Conservation (phyloP, 2,329 filamentous ascomycete species). For the Phyllosticta capitalensis region DNA sequence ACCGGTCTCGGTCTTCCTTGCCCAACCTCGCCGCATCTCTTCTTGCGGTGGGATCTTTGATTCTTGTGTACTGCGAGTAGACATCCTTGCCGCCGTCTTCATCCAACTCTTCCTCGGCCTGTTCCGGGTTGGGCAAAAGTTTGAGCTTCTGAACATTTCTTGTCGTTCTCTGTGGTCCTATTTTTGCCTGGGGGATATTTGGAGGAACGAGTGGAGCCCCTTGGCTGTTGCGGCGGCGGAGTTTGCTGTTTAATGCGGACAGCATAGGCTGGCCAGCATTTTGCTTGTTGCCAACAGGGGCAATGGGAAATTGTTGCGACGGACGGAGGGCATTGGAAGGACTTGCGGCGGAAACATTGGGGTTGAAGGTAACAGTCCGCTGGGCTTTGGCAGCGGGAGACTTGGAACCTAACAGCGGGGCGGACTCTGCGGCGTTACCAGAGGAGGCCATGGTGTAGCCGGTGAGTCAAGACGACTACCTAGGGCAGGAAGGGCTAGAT, state of each 20-base stretch:
- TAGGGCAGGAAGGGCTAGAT: background rate
- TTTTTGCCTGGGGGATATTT: constrained; percentile 51
- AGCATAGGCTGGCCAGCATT: constrained; percentile 40
- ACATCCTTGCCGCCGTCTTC: constrained; percentile 92
- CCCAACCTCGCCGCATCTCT: constrained; percentile 86
- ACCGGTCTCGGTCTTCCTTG: constrained; percentile 78
- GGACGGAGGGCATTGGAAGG: constrained; percentile 28
- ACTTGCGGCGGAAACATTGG: constrained; percentile 42
- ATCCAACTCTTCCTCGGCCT: constrained; percentile 64
- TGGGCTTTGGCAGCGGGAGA: constrained; percentile 28
- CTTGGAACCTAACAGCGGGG: constrained; percentile 29
- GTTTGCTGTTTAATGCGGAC: constrained; percentile 74
- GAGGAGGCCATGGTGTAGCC: constrained; percentile 4
- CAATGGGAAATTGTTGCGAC: constrained; percentile 19
- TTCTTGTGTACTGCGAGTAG: constrained; percentile 94
- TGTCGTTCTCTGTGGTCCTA: constrained; percentile 88
- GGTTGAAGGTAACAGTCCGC: constrained; percentile 69
- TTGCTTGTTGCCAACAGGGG: constrained; percentile 19
- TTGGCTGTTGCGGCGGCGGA: constrained; percentile 77
- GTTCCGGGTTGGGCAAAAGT: constrained; percentile 82
- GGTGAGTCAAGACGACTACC: background rate
- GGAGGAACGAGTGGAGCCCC: constrained; percentile 47
- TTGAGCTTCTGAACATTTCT: constrained; percentile 97
- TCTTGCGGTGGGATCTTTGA: constrained; percentile 90
- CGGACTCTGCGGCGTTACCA: constrained; percentile 19